Evolutionary conservation across 2,329 filamentous ascomycete species (phyloP).

Genomic region (Claviceps lovelessii): DNA sequence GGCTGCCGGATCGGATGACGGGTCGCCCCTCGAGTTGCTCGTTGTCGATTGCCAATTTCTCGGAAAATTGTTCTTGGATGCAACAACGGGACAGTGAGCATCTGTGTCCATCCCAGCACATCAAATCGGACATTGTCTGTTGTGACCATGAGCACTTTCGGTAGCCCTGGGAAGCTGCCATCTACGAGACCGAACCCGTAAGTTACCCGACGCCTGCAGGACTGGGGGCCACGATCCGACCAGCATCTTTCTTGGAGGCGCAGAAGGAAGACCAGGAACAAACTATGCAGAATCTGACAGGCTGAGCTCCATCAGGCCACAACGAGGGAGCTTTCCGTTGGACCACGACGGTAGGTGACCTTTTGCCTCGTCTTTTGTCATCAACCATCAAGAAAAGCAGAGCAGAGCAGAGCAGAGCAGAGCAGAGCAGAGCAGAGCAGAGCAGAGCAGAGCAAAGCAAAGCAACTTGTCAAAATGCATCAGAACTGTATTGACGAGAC

Average conservation of each 20-base stretch:
- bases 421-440: no score
- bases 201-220: constrained; percentile 17
- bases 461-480: background rate
- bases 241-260: background rate
- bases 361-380: background rate
- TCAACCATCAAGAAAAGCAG: background rate
- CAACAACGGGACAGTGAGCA: background rate
- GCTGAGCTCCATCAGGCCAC: constrained; percentile 42
- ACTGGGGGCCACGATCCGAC: background rate
- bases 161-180: constrained; percentile 53
- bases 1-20: background rate
- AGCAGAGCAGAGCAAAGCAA: background rate
- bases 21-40: background rate
- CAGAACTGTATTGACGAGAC: background rate
- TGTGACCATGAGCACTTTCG: constrained; percentile 46
- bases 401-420: no score
- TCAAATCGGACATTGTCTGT: background rate
- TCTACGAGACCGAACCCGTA: constrained; percentile 56
- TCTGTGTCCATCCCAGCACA: background rate
- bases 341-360: constrained; percentile 59
- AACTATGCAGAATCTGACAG: background rate
- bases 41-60: background rate
- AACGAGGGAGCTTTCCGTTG: constrained; percentile 89
- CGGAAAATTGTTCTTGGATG: background rate
- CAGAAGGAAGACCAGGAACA: background rate